Percentiles rank a stretch among this genome's conserved stretches.
Conservation (phyloP, 2,329 filamentous ascomycete genomes). For the Alternaria solani region DNA sequence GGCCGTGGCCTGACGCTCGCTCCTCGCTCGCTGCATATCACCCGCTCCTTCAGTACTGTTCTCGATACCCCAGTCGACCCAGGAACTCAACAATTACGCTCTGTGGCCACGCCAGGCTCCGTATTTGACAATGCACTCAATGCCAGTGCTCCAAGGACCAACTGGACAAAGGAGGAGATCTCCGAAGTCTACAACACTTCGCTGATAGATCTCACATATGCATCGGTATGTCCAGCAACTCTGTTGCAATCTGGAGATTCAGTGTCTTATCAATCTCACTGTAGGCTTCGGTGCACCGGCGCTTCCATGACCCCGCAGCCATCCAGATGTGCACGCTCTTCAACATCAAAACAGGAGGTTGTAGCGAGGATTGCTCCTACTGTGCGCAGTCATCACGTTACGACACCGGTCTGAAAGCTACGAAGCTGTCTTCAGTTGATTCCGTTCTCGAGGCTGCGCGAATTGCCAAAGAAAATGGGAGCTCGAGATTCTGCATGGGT, state of each 20-base stretch:
- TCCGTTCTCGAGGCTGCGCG: constrained; percentile 80
- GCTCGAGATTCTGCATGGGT: constrained; percentile 94
- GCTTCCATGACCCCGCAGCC: constrained; percentile 82
- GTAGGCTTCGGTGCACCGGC: constrained; percentile 78
- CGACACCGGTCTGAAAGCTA: constrained; percentile 78
- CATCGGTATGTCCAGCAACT: constrained; percentile 63
- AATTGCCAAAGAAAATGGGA: constrained; percentile 81
- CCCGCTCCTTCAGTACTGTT: constrained; percentile 43
- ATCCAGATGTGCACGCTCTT: constrained; percentile 94
- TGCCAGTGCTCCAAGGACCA: constrained; percentile 69
- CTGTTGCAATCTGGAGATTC: neutral
- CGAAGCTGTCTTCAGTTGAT: constrained; percentile 80
- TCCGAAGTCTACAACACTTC: constrained; percentile 82
- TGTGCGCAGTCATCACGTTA: constrained; percentile 88
- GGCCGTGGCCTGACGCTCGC: constrained; percentile 2
- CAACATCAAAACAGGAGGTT: constrained; percentile 96
- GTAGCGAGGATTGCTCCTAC: constrained; percentile 92
- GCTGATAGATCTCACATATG: constrained; percentile 78
- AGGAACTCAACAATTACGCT: constrained; percentile 30
- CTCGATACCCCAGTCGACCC: constrained; percentile 41
- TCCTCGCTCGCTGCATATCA: constrained; percentile 2
- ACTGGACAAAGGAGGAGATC: constrained; percentile 86
- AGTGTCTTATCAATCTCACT: constrained; percentile 11
- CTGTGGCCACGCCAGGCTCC: constrained; percentile 19
- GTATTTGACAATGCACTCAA: constrained; percentile 61